A percentile compares a stretch with the other conserved stretches of the same genome.
Conservation (phyloP, 441 rosid genomes). For the Adansonia gregorii region DNA sequence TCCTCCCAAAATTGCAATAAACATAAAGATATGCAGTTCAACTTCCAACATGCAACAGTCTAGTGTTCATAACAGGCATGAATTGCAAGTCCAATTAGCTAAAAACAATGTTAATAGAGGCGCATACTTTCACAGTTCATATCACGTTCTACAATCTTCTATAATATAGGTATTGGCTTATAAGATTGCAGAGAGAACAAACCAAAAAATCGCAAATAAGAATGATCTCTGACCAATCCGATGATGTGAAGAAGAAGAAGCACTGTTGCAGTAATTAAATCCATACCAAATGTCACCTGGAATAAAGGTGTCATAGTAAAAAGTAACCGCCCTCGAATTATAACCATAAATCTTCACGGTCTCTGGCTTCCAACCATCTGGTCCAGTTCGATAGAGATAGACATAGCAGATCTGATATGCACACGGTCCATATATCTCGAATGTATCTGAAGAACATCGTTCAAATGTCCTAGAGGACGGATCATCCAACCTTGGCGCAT, state of each 20-base stretch:
- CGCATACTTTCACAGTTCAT: not conserved
- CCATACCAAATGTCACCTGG: conserved; percentile 69
- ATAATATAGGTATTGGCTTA: not conserved
- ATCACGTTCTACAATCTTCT: not conserved
- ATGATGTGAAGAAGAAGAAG: conserved; percentile 1
- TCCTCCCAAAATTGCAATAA: not conserved
- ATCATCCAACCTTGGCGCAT: conserved; percentile 64
- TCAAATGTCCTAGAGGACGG: conserved; percentile 57
- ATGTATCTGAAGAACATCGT: conserved; percentile 71
- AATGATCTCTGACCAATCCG: not conserved
- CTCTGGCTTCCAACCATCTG: conserved; percentile 77
- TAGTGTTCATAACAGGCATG: not conserved
- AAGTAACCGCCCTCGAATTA: conserved; percentile 48
- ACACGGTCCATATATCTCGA: conserved; percentile 66
- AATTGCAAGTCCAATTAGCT: not conserved
- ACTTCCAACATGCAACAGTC: not conserved
- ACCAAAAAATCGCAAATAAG: not conserved
- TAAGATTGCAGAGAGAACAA: not conserved
- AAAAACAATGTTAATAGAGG: conserved; percentile 6
- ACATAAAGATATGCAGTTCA: conserved; percentile 7
- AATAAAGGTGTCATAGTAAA: conserved; percentile 52
- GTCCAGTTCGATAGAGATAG: conserved; percentile 57
- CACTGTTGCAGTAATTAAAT: conserved; percentile 51
- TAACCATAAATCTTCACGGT: conserved; percentile 55
- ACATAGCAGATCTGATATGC: conserved; percentile 62